Evolutionary conservation across 2,329 filamentous ascomycete genomes (phyloP).

Genomic region (Apiospora saccharicola): DNA sequence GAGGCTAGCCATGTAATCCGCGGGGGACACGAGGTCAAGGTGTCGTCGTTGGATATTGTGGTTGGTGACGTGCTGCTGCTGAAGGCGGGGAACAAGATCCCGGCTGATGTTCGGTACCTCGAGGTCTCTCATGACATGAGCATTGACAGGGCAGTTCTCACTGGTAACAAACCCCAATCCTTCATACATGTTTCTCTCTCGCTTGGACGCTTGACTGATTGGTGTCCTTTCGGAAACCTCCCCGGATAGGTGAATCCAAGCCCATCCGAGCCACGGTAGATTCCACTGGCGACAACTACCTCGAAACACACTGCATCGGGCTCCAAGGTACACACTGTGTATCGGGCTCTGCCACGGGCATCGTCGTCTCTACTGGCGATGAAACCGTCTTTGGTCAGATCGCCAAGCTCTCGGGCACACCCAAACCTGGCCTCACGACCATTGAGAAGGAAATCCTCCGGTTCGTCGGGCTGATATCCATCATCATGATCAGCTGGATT

Average conservation of each 20-base stretch:
- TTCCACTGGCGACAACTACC: too few relatives aligned
- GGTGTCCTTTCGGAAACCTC: not conserved
- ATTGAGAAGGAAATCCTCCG: too few relatives aligned
- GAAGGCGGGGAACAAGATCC: constrained; percentile 55
- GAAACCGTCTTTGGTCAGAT: too few relatives aligned
- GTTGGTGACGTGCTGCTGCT: constrained; percentile 55
- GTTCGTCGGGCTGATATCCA: too few relatives aligned
- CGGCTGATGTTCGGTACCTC: constrained; percentile 53
- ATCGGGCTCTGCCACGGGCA: too few relatives aligned
- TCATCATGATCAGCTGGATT: too few relatives aligned
- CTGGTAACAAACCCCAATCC: constrained; percentile 54
- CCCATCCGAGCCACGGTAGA: too few relatives aligned
- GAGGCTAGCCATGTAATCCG: constrained; percentile 52
- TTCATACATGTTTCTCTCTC: constrained; percentile 72
- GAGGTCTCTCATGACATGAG: constrained; percentile 50
- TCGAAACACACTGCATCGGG: too few relatives aligned
- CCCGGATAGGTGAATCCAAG: not conserved
- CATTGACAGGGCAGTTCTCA: constrained; percentile 51
- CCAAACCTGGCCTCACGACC: too few relatives aligned
- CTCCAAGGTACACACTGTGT: too few relatives aligned
- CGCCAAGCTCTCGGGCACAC: too few relatives aligned
- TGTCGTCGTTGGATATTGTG: constrained; percentile 52
- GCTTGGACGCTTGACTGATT: not conserved
- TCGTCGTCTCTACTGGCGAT: too few relatives aligned
- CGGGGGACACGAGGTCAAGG: constrained; percentile 48